phyloP scores from a whole-genome alignment of 148 eudicot genomes.

The Camellia granthamiana region DNA sequence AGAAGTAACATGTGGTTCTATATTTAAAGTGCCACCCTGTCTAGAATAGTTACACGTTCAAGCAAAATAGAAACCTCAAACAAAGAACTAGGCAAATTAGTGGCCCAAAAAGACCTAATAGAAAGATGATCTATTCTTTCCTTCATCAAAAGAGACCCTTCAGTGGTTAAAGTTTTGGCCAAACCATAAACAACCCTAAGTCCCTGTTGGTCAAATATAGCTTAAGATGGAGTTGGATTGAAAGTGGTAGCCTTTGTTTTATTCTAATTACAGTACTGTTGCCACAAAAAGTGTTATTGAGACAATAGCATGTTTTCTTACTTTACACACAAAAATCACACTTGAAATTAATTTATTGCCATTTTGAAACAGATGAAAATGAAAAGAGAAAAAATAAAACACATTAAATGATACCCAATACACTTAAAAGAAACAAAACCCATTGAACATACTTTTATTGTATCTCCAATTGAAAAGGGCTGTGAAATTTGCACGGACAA shows the following conservation, averaged over 20 bases:
- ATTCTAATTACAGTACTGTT: not conserved
- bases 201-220: too few species aligned
- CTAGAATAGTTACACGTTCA: not conserved
- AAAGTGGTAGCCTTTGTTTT: not conserved
- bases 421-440: conserved; percentile 2
- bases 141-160: too few species aligned
- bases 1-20: too few species aligned
- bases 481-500: conserved; percentile 74
- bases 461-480: conserved; percentile 94
- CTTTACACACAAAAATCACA: not conserved
- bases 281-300: too few species aligned
- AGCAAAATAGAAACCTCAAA: not conserved
- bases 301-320: too few species aligned
- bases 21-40: too few species aligned
- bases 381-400: not conserved
- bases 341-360: not conserved
- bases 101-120: not conserved
- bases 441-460: conserved; percentile 62
- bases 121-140: too few species aligned
- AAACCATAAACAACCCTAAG: too few species aligned
- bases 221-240: too few species aligned
- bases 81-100: not conserved
- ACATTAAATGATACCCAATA: not conserved
- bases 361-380: not conserved
- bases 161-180: too few species aligned